Evolutionary conservation across 257 asterid species (phyloP).

Genomic region (Gentiana dahurica): DNA sequence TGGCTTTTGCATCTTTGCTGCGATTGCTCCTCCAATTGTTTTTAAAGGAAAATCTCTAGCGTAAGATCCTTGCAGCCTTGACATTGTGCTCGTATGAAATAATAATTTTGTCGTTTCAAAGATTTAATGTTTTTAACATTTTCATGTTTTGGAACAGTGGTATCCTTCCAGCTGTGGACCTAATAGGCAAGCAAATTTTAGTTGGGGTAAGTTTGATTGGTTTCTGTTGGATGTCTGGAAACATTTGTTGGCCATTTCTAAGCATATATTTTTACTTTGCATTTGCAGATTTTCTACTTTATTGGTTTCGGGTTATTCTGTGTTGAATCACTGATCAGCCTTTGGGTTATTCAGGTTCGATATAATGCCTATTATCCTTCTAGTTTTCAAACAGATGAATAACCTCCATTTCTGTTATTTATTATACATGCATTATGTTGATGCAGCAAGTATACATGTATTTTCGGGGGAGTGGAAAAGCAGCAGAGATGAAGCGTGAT

Average conservation of each 20-base stretch:
- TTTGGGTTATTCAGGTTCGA: conserved; percentile 94
- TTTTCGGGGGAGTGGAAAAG: conserved; percentile 48
- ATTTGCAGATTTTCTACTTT: conserved; percentile 73
- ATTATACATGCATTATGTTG: conserved; percentile 1
- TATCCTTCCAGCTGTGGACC: conserved; percentile 91
- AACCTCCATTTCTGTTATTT: not conserved
- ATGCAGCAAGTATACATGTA: conserved; percentile 53
- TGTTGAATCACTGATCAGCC: conserved; percentile 74
- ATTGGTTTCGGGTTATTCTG: conserved; percentile 91
- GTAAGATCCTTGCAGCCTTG: conserved; percentile 34
- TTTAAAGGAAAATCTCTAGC: conserved; percentile 92
- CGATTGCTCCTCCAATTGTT: conserved; percentile 96
- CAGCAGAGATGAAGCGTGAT: conserved; percentile 44
- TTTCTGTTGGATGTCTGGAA: not conserved
- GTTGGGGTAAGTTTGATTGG: conserved; percentile 70
- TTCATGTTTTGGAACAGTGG: conserved; percentile 49
- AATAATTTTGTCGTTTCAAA: not conserved
- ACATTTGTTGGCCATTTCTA: not conserved
- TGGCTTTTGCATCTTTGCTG: conserved; percentile 76
- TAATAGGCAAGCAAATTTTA: conserved; percentile 51
- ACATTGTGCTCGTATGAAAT: not conserved
- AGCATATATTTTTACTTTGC: not conserved
- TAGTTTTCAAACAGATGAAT: not conserved
- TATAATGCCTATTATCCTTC: not conserved
- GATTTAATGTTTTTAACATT: conserved; percentile 23